Percentiles rank a stretch among this genome's conserved stretches.
These are phyloP conservation scores for Tricholoma terreum DNA, from an alignment of 768 basidiomycete species.

Conservation along the genomic window DNA sequence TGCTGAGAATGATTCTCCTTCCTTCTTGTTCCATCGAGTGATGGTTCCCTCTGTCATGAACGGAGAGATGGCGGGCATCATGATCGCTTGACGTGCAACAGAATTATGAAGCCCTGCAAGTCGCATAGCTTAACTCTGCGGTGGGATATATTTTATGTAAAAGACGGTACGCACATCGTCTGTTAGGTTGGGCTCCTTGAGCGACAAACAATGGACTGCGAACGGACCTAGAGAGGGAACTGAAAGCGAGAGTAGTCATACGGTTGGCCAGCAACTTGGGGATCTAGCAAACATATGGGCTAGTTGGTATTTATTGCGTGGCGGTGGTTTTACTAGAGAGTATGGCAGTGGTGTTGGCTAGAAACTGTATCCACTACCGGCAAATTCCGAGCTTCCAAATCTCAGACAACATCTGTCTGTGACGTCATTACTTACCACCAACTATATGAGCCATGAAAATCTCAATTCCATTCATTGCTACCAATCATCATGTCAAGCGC, in stretches of 20 bases:
- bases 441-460: too few relatives aligned
- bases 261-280: constrained; percentile 30
- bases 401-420: too few relatives aligned
- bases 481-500: neutral
- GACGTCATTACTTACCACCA: too few relatives aligned
- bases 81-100: constrained; percentile 33
- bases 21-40: constrained; percentile 72
- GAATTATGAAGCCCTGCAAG: constrained; percentile 34
- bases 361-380: too few relatives aligned
- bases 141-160: neutral
- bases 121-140: neutral
- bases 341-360: too few relatives aligned
- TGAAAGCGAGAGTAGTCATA: constrained; percentile 15
- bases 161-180: constrained; percentile 23
- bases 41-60: constrained; percentile 87
- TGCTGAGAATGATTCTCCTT: constrained; percentile 66
- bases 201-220: constrained; percentile 22
- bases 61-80: constrained; percentile 90
- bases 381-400: neutral
- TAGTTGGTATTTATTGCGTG: neutral
- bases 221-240: constrained; percentile 17
- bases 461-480: too few relatives aligned
- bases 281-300: neutral
- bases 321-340: too few relatives aligned
- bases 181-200: constrained; percentile 22